phyloP scores from a whole-genome alignment of 192 early-diverging fungal species.

The Entomortierella lignicola region DNA sequence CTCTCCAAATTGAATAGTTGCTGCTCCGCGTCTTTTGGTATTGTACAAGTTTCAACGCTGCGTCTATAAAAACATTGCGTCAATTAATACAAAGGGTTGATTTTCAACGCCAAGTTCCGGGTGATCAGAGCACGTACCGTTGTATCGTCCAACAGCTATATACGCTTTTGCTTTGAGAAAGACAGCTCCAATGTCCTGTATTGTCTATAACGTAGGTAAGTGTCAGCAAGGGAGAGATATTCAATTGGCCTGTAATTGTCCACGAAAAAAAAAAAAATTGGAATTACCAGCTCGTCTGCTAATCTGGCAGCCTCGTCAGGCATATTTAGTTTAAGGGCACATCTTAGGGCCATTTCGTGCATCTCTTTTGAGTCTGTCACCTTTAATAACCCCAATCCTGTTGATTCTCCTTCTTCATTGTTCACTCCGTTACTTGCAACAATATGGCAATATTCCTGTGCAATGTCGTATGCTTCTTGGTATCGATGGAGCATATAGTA shows the following conservation, averaged over 20 bases:
- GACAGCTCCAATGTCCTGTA: conserved; percentile 30
- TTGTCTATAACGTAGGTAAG: conserved; percentile 6
- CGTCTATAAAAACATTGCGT: too few relatives aligned
- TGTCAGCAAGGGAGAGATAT: too few relatives aligned
- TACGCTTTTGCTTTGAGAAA: conserved; percentile 45
- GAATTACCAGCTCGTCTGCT: conserved; percentile 24
- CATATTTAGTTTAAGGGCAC: conserved; percentile 21
- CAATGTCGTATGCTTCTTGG: conserved; percentile 39
- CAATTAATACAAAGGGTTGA: too few relatives aligned
- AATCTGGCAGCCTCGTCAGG: conserved; percentile 10
- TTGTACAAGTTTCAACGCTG: conserved; percentile 12
- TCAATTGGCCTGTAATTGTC: too few relatives aligned
- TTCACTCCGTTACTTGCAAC: conserved; percentile 4
- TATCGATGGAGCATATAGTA: conserved; percentile 44
- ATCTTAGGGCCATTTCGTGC: conserved; percentile 47
- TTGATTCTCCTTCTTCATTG: neutral
- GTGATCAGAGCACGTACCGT: conserved; percentile 5
- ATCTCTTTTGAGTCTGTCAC: conserved; percentile 48
- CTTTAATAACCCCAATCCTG: conserved; percentile 10
- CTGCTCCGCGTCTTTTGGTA: conserved; percentile 44
- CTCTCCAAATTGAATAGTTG: conserved; percentile 44
- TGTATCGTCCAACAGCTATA: conserved; percentile 23
- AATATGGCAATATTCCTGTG: conserved; percentile 25
- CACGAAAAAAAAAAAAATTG: too few relatives aligned
- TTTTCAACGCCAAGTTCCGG: neutral